Conservation (phyloP, 352 stramenopile genomes). For the Pythium guiyangense region DNA sequence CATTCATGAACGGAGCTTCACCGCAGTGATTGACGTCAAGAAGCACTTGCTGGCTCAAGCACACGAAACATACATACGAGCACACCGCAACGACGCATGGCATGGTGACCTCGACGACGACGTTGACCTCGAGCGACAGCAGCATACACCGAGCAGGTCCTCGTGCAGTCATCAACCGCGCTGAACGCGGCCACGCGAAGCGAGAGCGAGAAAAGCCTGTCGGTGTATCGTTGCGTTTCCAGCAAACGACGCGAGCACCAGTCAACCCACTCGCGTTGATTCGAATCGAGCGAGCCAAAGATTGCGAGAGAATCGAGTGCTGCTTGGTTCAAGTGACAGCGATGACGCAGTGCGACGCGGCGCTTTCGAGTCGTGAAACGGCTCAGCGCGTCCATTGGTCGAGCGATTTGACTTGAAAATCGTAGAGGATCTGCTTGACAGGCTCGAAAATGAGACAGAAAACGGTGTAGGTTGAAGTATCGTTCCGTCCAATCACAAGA, state of each 20-base stretch:
- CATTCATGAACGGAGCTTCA: no score
- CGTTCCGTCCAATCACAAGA: constrained; percentile 4
- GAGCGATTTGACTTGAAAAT: background rate
- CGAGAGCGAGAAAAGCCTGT: background rate
- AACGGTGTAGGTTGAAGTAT: constrained; percentile 13
- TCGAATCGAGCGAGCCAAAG: background rate
- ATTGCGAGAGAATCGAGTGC: background rate
- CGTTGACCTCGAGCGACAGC: no score
- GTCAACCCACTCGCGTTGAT: background rate
- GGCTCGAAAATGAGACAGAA: background rate
- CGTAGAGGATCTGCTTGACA: background rate
- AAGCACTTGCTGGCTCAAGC: no score
- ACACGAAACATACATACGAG: no score
- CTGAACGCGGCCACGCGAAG: background rate
- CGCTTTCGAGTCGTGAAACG: constrained; percentile 7
- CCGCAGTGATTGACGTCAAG: no score
- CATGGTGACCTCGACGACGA: no score
- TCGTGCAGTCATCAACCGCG: background rate
- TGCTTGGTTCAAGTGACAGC: constrained; percentile 20
- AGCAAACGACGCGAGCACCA: background rate
- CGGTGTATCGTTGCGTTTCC: background rate
- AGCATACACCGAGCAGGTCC: no score
- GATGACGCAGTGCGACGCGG: constrained; percentile 34
- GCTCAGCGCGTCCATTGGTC: background rate
- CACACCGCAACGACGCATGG: no score